These are phyloP conservation scores for Sporothrix pallida DNA, from an alignment of 2,329 filamentous ascomycete species.

Conservation along the genomic window DNA sequence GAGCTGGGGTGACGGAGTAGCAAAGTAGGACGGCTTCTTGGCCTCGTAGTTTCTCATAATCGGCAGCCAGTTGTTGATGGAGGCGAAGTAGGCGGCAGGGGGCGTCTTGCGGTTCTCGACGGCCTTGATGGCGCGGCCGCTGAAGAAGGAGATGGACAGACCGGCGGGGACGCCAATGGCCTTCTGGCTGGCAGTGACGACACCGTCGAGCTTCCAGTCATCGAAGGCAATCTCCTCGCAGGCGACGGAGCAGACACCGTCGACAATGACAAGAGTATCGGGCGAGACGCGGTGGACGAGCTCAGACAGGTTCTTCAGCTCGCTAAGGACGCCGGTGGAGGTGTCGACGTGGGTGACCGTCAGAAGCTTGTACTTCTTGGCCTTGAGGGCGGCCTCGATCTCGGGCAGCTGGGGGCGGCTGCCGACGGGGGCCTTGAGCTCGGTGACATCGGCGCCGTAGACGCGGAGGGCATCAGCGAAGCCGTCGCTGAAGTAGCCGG, in stretches of 20 bases:
- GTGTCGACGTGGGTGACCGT: constrained; percentile 98
- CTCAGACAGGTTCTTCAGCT: constrained; percentile 82
- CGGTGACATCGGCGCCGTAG: constrained; percentile 88
- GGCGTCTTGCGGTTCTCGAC: constrained; percentile 82
- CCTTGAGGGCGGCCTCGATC: constrained; percentile 84
- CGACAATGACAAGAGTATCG: constrained; percentile 87
- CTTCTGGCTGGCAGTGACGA: constrained; percentile 95
- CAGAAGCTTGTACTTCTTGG: constrained; percentile 91
- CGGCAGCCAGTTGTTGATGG: constrained; percentile 95
- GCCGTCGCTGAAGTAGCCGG: constrained; percentile 95
- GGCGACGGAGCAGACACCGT: constrained; percentile 96
- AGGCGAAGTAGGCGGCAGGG: constrained; percentile 89
- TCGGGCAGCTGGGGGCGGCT: constrained; percentile 84
- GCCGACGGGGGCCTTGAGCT: constrained; percentile 87
- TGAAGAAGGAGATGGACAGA: constrained; percentile 92
- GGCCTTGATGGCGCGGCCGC: constrained; percentile 80
- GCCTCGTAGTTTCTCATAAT: constrained; percentile 99
- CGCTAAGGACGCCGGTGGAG: constrained; percentile 91
- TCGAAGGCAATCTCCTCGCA: constrained; percentile 97
- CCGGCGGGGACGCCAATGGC: constrained; percentile 95
- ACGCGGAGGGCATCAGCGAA: constrained; percentile 91
- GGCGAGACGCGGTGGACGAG: constrained; percentile 86
- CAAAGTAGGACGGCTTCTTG: constrained; percentile 97
- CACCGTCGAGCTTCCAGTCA: constrained; percentile 89
- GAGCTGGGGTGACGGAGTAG: constrained; percentile 92